phyloP scores from a whole-genome alignment of 257 asterid species.

The Forsythia viridissima region DNA sequence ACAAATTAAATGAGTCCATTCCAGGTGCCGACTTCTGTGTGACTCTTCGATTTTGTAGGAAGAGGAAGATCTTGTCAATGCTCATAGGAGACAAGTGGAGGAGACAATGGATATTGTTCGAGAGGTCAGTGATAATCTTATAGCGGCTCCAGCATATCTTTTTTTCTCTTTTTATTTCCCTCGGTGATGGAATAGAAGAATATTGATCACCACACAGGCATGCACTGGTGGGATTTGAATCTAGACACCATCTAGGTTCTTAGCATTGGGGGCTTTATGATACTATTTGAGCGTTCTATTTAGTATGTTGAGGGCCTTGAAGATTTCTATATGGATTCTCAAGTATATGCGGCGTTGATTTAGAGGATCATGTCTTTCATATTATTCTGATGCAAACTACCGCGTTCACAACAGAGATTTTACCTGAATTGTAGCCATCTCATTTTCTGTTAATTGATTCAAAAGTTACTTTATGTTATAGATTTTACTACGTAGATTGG shows the following conservation, averaged over 20 bases:
- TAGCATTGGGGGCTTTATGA: not conserved
- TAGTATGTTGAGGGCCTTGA: not conserved
- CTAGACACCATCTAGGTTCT: not conserved
- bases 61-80: constrained; percentile 87
- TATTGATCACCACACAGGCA: not conserved
- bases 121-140: constrained; percentile 60
- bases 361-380: not conserved
- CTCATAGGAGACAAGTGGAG: constrained; percentile 89
- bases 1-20: not conserved
- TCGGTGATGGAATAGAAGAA: not conserved
- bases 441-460: not conserved
- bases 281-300: not conserved
- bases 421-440: not conserved
- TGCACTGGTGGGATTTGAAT: not conserved
- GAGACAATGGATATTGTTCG: constrained; percentile 87
- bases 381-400: not conserved
- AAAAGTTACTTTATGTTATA: not conserved
- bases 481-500: not conserved
- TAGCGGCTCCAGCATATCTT: not conserved
- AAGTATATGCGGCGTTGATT: not conserved
- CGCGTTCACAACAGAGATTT: not conserved
- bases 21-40: constrained; percentile 12
- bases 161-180: not conserved
- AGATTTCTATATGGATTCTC: not conserved
- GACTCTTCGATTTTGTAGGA: constrained; percentile 51